Evolutionary conservation across 768 basidiomycete genomes (phyloP).

Genomic region (Trichaptum fuscoviolaceum): DNA sequence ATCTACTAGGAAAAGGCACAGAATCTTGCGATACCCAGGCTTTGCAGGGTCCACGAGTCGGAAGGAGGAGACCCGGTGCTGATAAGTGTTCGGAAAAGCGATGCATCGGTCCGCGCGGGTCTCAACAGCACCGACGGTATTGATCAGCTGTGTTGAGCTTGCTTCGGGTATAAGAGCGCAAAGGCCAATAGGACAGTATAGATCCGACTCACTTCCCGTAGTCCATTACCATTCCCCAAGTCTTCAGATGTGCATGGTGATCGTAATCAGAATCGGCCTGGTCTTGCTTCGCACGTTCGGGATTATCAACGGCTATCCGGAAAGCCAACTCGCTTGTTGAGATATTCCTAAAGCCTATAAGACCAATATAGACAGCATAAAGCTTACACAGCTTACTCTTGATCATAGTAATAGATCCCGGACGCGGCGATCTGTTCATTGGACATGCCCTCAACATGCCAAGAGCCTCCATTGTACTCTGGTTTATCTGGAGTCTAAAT

Average conservation of each 20-base stretch:
- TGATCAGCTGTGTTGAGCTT: slow-evolving; percentile 10
- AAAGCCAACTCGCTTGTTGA: slow-evolving; percentile 26
- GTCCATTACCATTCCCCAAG: slow-evolving; percentile 10
- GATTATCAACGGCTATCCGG: slow-evolving; percentile 18
- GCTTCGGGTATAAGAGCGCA: slow-evolving; percentile 3
- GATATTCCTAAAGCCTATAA: slow-evolving; percentile 27
- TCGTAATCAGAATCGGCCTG: slow-evolving; percentile 6
- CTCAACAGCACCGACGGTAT: slow-evolving; percentile 23
- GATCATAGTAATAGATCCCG: slow-evolving; percentile 12
- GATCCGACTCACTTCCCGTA: slow-evolving; percentile 6
- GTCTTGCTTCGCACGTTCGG: slow-evolving; percentile 5
- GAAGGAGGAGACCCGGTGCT: slow-evolving; percentile 33
- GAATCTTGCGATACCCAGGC: slow-evolving; percentile 34
- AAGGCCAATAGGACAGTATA: not conserved
- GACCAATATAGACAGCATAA: slow-evolving; percentile 10
- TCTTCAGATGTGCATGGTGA: slow-evolving; percentile 17
- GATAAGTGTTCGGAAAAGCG: slow-evolving; percentile 33
- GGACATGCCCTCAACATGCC: slow-evolving; percentile 30
- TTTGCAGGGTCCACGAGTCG: slow-evolving; percentile 25
- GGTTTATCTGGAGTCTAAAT: slow-evolving; percentile 23
- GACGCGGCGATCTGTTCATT: slow-evolving; percentile 13
- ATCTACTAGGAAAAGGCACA: slow-evolving; percentile 34
- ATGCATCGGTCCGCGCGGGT: slow-evolving; percentile 24
- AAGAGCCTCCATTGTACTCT: slow-evolving; percentile 25
- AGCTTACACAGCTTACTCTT: slow-evolving; percentile 8